Evolutionary conservation across 768 basidiomycete genomes (phyloP), one percentile per base, ranked within the genome.

Genomic region (Trametes elegans): DNA sequence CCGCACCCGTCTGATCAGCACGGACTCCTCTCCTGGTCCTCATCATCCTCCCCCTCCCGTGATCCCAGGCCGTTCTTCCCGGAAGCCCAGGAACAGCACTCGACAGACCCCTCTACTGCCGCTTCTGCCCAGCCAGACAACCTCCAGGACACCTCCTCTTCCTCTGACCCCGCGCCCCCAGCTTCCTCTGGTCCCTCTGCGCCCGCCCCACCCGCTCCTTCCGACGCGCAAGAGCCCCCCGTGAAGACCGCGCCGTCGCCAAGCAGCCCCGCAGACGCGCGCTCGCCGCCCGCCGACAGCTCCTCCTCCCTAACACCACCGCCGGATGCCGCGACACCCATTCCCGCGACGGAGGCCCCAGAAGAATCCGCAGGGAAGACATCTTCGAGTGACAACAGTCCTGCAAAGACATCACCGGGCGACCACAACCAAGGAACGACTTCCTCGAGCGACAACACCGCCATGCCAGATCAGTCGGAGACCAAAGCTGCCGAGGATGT

Each of bases 391-490:
- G 57, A 57, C 26, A 64, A 63, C 31, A 44, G n/a, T n/a, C n/a
- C n/a, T n/a, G n/a, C n/a, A n/a, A n/a, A n/a, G n/a, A n/a, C n/a
- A n/a, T n/a, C n/a, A n/a, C n/a, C n/a, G n/a, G n/a, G n/a, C n/a
- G n/a, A n/a, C n/a, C n/a, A n/a, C n/a, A n/a, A n/a, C n/a, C n/a
- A n/a, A n/a, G n/a, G n/a, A n/a, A n/a, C n/a, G n/a, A n/a, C n/a
- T n/a, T n/a, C n/a, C 24, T 18, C 45, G 3, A 11, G 26, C 34
- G 57, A 57, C 26, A 64, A 63, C 31, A 44, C 68, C 57, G 55
- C 71, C 54, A 69, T 52, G 51, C 40, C 73, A 51, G 64, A 62
- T 8, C 71, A 73, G 58, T 71, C 74, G 35, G 69, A 74, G 64
- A 55, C 73, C 67, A 67, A 77, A 69, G 62, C 47, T 7, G 40